Conservation (phyloP, 768 basidiomycete genomes). For the Botryobasidium botryosum region DNA sequence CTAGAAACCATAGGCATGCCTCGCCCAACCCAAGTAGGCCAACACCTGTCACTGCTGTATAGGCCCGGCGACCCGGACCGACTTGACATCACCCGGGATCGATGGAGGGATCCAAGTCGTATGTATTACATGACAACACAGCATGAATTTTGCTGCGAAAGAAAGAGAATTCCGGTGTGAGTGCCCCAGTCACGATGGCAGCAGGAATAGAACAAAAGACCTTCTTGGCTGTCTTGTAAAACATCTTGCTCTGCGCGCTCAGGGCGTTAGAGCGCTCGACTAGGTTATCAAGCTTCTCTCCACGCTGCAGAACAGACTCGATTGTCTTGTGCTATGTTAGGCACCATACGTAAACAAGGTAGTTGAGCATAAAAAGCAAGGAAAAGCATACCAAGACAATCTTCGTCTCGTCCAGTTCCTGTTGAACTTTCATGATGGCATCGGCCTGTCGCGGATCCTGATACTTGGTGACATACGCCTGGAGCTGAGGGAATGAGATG, state of each 20-base stretch:
- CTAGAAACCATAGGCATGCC: too few relatives aligned
- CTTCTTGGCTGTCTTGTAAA: conserved; percentile 99
- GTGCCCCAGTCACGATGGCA: background rate
- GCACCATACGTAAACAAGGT: background rate
- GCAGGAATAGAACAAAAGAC: conserved; percentile 26
- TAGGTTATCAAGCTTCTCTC: conserved; percentile 90
- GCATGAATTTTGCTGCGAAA: conserved; percentile 78
- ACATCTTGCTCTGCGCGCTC: conserved; percentile 88
- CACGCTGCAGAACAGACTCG: conserved; percentile 87
- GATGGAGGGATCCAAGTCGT: too few relatives aligned
- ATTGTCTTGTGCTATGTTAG: conserved; percentile 86
- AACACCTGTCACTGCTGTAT: too few relatives aligned
- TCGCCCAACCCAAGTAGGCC: too few relatives aligned
- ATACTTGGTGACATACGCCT: conserved; percentile 72
- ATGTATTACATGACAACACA: conserved; percentile 54
- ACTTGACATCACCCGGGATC: too few relatives aligned
- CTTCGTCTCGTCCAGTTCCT: conserved; percentile 98
- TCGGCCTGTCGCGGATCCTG: conserved; percentile 96
- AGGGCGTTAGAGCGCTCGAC: conserved; percentile 86
- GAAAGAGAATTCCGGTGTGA: conserved; percentile 1
- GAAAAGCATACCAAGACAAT: conserved; percentile 68
- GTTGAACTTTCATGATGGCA: conserved; percentile 95
- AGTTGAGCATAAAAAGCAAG: background rate
- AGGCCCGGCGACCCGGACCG: too few relatives aligned
- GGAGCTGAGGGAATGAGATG: conserved; percentile 62